phyloP scores from a whole-genome alignment of 2,329 filamentous ascomycete genomes.

The Pseudogymnoascus sp. region DNA sequence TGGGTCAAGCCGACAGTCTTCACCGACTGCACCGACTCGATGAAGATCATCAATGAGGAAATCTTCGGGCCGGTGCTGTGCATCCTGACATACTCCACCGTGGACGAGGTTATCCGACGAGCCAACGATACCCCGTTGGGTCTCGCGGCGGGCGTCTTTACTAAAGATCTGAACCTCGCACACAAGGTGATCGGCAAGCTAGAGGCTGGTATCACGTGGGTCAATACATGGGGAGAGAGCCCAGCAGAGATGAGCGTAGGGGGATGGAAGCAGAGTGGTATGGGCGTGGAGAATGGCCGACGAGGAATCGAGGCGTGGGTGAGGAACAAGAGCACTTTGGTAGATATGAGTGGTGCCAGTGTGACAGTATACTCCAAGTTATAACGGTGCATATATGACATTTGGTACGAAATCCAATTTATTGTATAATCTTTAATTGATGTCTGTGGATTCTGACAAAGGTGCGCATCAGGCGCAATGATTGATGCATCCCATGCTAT shows the following conservation, averaged over 20 bases:
- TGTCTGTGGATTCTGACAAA: neutral
- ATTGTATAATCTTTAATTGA: neutral
- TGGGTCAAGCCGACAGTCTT: constrained; percentile 83
- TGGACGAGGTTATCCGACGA: constrained; percentile 62
- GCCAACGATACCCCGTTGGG: constrained; percentile 74
- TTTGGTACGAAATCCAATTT: neutral
- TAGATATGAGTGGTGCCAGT: constrained; percentile 65
- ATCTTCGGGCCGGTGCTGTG: constrained; percentile 87
- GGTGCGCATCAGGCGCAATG: neutral
- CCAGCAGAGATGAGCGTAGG: constrained; percentile 90
- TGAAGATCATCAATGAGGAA: constrained; percentile 74
- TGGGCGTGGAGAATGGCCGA: constrained; percentile 80
- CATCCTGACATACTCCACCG: constrained; percentile 63
- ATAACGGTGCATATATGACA: constrained; percentile 10
- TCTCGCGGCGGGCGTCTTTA: constrained; percentile 78
- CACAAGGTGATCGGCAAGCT: constrained; percentile 65
- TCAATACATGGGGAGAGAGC: constrained; percentile 90
- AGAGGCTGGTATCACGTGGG: constrained; percentile 82
- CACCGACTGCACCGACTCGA: constrained; percentile 74
- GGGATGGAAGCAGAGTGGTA: constrained; percentile 84
- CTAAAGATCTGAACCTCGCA: constrained; percentile 64
- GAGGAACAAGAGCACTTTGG: constrained; percentile 78
- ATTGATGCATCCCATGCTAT: neutral
- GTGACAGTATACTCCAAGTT: constrained; percentile 66
- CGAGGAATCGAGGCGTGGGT: constrained; percentile 76